Percentiles rank a stretch among this genome's conserved stretches.
phyloP scores from a whole-genome alignment of 129 eudicot genomes.

The Artemisia argyi region DNA sequence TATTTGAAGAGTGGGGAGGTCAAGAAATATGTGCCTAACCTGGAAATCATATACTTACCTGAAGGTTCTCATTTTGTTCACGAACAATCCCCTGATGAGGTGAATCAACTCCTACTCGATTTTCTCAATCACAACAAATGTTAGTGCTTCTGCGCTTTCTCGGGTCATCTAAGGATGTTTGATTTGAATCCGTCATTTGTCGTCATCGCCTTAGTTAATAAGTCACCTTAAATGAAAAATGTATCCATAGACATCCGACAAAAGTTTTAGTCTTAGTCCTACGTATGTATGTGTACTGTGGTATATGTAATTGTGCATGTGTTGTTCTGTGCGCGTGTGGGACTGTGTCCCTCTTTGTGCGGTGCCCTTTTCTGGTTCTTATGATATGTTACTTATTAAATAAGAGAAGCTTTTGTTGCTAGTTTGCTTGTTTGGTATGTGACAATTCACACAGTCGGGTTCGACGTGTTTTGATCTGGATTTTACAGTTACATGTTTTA shows the following conservation, averaged over 20 bases:
- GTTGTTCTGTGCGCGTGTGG: not conserved
- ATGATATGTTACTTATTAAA: not conserved
- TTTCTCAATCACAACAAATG: conserved; percentile 33
- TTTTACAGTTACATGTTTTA: too few relatives aligned
- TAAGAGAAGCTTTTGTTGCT: not conserved
- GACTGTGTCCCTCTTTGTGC: too few relatives aligned
- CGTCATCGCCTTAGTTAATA: not conserved
- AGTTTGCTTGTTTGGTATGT: too few relatives aligned
- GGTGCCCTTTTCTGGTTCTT: not conserved
- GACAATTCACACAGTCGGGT: not conserved
- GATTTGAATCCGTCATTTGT: not conserved
- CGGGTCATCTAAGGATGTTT: not conserved
- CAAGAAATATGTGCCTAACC: conserved; percentile 36
- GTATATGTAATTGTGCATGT: not conserved
- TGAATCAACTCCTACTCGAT: conserved; percentile 36
- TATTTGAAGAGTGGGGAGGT: conserved; percentile 34
- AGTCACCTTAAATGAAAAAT: not conserved
- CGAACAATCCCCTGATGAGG: conserved; percentile 42
- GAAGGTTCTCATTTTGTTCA: conserved; percentile 46
- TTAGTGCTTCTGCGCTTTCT: not conserved
- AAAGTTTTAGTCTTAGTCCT: not conserved
- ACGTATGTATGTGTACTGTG: not conserved
- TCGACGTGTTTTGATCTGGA: too few relatives aligned
- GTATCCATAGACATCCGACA: not conserved
- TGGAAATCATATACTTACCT: conserved; percentile 35